Base-by-base conservation (phyloP, 2,329 filamentous ascomycete species). In the Penicillium occitanis region DNA sequence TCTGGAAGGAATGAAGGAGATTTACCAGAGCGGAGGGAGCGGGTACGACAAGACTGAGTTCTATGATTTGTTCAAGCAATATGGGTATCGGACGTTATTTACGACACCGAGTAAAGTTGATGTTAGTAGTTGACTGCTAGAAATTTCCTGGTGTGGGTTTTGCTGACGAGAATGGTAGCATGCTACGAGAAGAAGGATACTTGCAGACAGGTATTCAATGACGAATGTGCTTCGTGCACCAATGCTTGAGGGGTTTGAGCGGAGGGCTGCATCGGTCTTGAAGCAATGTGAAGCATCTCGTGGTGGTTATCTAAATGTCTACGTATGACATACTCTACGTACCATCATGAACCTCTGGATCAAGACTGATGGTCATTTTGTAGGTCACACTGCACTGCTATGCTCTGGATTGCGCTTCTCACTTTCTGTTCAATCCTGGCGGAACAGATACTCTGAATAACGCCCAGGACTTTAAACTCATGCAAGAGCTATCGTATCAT, bases 201-300 rank as follows among this genome's bases (percentile, higher is more conserved):
- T 91, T 53, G 88, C 88, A 1, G 87, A 90, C 71, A 82, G 87
- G 35, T 91, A 91, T 73, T 86, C 88, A 35, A 91, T 90, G 75
- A 87, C 85, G 63, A 91, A 90, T 71, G 79, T 91, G 60, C 83
- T 90, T 77, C 84, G 84, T 35, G 74, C 82, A 4, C 78, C 79
- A 2, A 84, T 87, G 1, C 74, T 90, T 33, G 75, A 80, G 4
- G 88, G 86, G 2, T 87, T 91, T 59, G 77, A 83, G 63, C 82
- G 87, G 68, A 80, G 87, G 5, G 86, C 88, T 0, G 76, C 73
- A 42, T 81, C 80, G 33, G 89, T 91, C 68, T 74, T 87, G 5
- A 77, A 81, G 19, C 82, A 83, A 55, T 89, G 87, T 68, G 73
- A 76, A 33, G 77, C 78, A 35, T 80, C 82, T 1, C 73, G 77